Evolutionary conservation across 768 basidiomycete species (phyloP).

Genomic region (Harrya chromipes): DNA sequence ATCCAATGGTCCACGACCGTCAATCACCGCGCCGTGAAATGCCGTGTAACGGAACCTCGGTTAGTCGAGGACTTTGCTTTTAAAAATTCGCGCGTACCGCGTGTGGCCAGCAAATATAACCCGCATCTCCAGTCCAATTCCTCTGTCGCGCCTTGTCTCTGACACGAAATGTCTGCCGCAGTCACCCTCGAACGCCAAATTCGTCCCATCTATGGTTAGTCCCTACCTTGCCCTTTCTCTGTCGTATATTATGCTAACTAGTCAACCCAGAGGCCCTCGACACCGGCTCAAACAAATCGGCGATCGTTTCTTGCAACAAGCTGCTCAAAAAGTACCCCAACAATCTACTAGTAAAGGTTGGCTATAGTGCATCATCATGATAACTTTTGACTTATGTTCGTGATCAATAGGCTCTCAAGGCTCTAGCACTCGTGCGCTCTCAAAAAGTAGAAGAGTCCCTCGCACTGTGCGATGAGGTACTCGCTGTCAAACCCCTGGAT

Average conservation of each 20-base stretch:
- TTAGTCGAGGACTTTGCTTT: slow-evolving; percentile 12
- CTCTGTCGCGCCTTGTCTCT: background rate
- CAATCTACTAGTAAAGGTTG: slow-evolving; percentile 68
- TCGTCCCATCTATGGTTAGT: slow-evolving; percentile 78
- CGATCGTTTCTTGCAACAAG: slow-evolving; percentile 83
- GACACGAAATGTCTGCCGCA: slow-evolving; percentile 43
- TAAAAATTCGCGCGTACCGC: slow-evolving; percentile 24
- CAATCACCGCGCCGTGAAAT: slow-evolving; percentile 24
- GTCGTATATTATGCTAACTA: slow-evolving; percentile 5
- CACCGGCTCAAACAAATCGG: slow-evolving; percentile 83
- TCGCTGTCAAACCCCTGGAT: slow-evolving; percentile 67
- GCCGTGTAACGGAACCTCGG: slow-evolving; percentile 28
- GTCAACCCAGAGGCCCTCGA: slow-evolving; percentile 69
- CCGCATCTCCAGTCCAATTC: background rate
- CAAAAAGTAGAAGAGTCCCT: slow-evolving; percentile 87
- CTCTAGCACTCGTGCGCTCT: slow-evolving; percentile 76
- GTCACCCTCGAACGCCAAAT: slow-evolving; percentile 76
- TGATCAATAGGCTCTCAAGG: slow-evolving; percentile 66
- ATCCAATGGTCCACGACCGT: slow-evolving; percentile 1
- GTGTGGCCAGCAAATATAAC: slow-evolving; percentile 3
- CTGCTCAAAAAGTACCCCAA: slow-evolving; percentile 82
- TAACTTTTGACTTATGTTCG: slow-evolving; percentile 6
- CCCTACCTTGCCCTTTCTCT: background rate
- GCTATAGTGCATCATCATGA: background rate
- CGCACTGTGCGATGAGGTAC: slow-evolving; percentile 73